Evolutionary conservation across 192 early-diverging fungal genomes (phyloP), one percentile per base, ranked within the genome.

Genomic region (Coemansia sp.): DNA sequence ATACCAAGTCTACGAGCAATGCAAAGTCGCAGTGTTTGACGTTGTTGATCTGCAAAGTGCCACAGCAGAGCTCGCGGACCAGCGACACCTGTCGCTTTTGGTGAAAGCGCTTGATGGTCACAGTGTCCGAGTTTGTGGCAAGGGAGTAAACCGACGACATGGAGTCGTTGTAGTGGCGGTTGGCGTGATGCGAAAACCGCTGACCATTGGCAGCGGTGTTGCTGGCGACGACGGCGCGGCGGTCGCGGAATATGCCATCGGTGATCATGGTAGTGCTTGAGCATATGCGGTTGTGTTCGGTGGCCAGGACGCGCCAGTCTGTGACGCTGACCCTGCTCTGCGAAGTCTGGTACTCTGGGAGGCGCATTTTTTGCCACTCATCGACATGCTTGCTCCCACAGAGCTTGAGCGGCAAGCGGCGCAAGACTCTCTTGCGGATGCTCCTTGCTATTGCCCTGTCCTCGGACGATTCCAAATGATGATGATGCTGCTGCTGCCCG

Each of bases 11-110:
- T 39, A 93, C 77, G 21, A 97, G 82, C 34, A 91, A 83, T 21
- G 91, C 84, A 81, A 98, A 94, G 54, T 95, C 92, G 80, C 91
- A 94, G 74, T 98, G 97, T 0, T 85, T 82, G 62, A 87, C 85
- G 68, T 97, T 91, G 59, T 91, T 95, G 34, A 97, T 88, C 82
- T 98, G 91, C 71, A 98, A 85, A 1, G 87, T 78, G 54, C 95
- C 95, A 88, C 91, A 97, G 36, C 90, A 86, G 57, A 93, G 95
- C 41, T 85, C 72, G 34, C 96, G 84, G 38, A 93, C 93, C 39
- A 93, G 86, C 29, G 91, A 88, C 0, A 80, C 34, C 17, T 74
- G 65, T 15, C 72, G 64, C 3, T 56, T 48, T 33, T 80, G 72
- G 32, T 58, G 59, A 34, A 53, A 9, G 15, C 77, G 67, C 42